phyloP scores from a whole-genome alignment of 1,284 basidiomycete species.

The Apiotrichum domesticum region DNA sequence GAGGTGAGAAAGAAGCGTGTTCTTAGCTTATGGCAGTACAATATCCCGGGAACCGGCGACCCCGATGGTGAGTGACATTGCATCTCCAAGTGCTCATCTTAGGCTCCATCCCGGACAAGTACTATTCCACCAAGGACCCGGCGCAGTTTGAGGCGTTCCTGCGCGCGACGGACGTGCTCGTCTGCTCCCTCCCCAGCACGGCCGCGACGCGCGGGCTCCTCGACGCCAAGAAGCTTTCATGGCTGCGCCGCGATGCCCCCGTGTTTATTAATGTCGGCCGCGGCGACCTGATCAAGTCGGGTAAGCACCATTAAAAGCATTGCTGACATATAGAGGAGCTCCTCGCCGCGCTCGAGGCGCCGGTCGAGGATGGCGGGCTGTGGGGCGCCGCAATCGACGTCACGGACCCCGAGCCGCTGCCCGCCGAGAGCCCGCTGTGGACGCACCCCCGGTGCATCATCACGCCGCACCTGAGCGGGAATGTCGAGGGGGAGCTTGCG shows the following conservation, averaged over 20 bases:
- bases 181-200: conserved; percentile 40
- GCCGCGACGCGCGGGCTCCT: conserved; percentile 34
- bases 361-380: conserved; percentile 14
- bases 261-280: conserved; percentile 43
- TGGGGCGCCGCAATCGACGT: conserved; percentile 40
- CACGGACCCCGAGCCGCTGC: conserved; percentile 42
- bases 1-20: conserved; percentile 27
- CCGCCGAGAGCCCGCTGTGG: conserved; percentile 29
- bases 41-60: conserved; percentile 41
- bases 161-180: conserved; percentile 37
- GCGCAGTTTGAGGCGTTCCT: conserved; percentile 36
- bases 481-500: conserved; percentile 33
- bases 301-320: conserved; percentile 9
- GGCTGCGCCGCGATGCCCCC: conserved; percentile 27
- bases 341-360: conserved; percentile 24
- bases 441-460: conserved; percentile 35
- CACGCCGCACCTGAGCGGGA: conserved; percentile 35
- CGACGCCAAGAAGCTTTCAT: conserved; percentile 26
- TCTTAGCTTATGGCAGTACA: conserved; percentile 7
- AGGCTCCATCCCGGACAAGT: conserved; percentile 37
- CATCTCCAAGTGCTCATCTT: neutral
- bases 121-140: conserved; percentile 36
- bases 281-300: conserved; percentile 33
- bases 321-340: conserved; percentile 28
- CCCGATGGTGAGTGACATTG: conserved; percentile 22